phyloP scores from a whole-genome alignment of 1,284 basidiomycete species.

The Rhodotorula sp. region DNA sequence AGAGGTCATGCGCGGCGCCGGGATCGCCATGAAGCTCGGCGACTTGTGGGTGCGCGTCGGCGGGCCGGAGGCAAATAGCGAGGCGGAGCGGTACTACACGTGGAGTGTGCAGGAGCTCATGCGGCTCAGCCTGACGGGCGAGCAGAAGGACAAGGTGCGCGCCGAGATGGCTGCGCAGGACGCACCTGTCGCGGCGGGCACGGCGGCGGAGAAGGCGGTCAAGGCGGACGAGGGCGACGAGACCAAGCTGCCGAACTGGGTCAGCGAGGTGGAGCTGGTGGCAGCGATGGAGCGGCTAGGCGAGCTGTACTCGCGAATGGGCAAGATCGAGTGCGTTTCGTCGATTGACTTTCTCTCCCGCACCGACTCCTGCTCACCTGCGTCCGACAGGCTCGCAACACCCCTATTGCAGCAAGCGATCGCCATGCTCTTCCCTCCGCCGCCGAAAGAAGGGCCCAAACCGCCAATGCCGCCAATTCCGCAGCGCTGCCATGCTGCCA shows the following conservation, averaged over 20 bases:
- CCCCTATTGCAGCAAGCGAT: constrained; percentile 39
- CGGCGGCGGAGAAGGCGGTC: neutral
- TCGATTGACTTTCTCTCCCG: neutral
- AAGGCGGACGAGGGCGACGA: constrained; percentile 3
- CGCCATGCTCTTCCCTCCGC: constrained; percentile 34
- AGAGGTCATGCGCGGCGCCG: constrained; percentile 22
- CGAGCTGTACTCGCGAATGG: constrained; percentile 34
- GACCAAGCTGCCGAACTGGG: constrained; percentile 28
- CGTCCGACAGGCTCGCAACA: constrained; percentile 26
- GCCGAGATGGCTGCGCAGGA: constrained; percentile 5
- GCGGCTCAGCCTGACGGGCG: constrained; percentile 27
- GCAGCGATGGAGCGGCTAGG: constrained; percentile 37
- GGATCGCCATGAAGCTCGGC: constrained; percentile 37
- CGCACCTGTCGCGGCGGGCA: neutral
- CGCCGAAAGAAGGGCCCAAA: constrained; percentile 21
- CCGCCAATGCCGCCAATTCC: constrained; percentile 20
- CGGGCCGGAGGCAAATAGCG: neutral
- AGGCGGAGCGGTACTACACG: constrained; percentile 36
- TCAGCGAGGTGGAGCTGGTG: constrained; percentile 32
- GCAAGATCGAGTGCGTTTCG: constrained; percentile 31
- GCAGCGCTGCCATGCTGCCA: constrained; percentile 38
- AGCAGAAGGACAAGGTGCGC: constrained; percentile 26
- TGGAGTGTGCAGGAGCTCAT: constrained; percentile 39
- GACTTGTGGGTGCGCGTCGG: constrained; percentile 21
- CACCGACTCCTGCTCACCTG: neutral